Conservation (phyloP, 352 stramenopile genomes). For the Plasmopara halstedii region DNA sequence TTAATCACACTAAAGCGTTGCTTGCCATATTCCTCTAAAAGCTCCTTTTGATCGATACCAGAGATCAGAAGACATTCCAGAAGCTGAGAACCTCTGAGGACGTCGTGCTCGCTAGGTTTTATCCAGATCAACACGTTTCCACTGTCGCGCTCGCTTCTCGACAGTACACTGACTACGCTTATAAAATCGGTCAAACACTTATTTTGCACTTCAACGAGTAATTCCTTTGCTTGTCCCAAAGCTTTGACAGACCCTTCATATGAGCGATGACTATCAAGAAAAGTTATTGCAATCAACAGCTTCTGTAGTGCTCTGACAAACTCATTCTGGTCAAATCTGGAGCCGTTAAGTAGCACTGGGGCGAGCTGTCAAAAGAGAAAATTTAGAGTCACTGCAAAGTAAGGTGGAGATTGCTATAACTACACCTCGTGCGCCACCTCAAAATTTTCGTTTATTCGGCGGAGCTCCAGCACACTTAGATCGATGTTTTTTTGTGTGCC, state of each 20-base stretch:
- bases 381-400: not conserved
- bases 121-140: constrained; percentile 24
- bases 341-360: constrained; percentile 47
- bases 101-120: constrained; percentile 43
- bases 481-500: constrained; percentile 83
- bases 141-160: constrained; percentile 30
- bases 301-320: constrained; percentile 61
- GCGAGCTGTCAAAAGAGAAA: constrained; percentile 34
- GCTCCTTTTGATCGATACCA: constrained; percentile 36
- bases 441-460: constrained; percentile 69
- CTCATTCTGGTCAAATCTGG: constrained; percentile 66
- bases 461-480: constrained; percentile 62
- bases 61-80: constrained; percentile 55
- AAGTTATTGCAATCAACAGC: constrained; percentile 56
- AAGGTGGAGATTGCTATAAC: not conserved
- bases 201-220: constrained; percentile 47
- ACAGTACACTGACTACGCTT: constrained; percentile 56
- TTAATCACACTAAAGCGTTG: constrained; percentile 57
- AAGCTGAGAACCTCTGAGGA: constrained; percentile 45
- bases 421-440: constrained; percentile 56
- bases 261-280: constrained; percentile 55
- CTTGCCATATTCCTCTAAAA: constrained; percentile 59
- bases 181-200: constrained; percentile 70
- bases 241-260: constrained; percentile 74
- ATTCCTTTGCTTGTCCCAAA: constrained; percentile 53